Percentiles rank a stretch among this genome's conserved stretches.
Evolutionary conservation across 805 yeast species (phyloP).

Genomic region (Starmerella etchellsii): DNA sequence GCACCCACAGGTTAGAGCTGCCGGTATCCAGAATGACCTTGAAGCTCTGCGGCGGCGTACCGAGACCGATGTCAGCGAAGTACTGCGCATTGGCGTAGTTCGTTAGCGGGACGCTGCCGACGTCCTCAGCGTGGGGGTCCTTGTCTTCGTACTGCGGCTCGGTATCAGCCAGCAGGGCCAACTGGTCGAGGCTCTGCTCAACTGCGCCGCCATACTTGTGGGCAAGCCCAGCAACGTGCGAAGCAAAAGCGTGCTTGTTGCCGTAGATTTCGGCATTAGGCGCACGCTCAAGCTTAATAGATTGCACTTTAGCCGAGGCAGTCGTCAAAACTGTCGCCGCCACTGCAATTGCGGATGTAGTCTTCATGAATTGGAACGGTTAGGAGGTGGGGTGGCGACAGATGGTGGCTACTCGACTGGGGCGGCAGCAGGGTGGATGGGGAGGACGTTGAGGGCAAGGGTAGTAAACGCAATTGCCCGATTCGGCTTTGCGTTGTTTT

Average conservation of each 20-base stretch:
- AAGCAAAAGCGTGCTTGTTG: slow-evolving; percentile 16
- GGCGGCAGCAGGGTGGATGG: no score
- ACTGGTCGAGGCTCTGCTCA: slow-evolving; percentile 6
- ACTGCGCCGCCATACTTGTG: slow-evolving; percentile 18
- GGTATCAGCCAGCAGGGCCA: slow-evolving; percentile 5
- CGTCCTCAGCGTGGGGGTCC: slow-evolving; percentile 8
- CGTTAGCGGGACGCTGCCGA: slow-evolving; percentile 54
- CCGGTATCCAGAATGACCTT: slow-evolving; percentile 96
- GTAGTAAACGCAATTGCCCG: no score
- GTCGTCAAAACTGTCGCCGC: slow-evolving; percentile 18
- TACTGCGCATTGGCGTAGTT: slow-evolving; percentile 95
- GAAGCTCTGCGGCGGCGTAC: slow-evolving; percentile 87
- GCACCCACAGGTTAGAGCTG: slow-evolving; percentile 94
- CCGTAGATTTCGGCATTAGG: slow-evolving; percentile 16
- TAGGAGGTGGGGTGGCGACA: no score
- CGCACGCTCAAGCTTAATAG: slow-evolving; percentile 15
- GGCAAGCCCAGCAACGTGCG: slow-evolving; percentile 19
- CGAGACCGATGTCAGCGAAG: slow-evolving; percentile 78
- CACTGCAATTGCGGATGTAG: slow-evolving; percentile 9
- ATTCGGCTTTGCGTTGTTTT: no score
- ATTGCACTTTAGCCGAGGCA: slow-evolving; percentile 19
- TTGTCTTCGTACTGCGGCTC: slow-evolving; percentile 13
- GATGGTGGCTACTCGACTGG: no score
- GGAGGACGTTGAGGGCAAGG: no score
- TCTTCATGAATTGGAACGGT: slow-evolving; percentile 9